phyloP scores from a whole-genome alignment of 1,284 basidiomycete genomes.

The Rugosomyces carneus region DNA sequence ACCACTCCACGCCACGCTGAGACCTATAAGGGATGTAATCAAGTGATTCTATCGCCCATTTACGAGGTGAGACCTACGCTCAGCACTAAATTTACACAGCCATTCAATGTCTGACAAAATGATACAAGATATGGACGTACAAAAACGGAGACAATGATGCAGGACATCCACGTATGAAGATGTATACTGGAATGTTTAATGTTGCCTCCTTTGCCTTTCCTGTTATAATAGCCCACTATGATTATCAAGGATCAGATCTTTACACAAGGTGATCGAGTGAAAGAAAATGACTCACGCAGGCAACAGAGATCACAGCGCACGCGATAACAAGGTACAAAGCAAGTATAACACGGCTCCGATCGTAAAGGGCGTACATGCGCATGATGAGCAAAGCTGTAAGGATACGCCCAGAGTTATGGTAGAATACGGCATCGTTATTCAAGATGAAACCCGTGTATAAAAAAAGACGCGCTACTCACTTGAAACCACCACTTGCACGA shows the following conservation, averaged over 20 bases:
- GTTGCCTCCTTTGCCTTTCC: neutral
- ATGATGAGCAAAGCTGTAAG: slow-evolving; percentile 11
- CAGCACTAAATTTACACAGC: slow-evolving; percentile 7
- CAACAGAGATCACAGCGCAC: neutral
- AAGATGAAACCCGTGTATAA: too few species aligned
- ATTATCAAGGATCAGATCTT: neutral
- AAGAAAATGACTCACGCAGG: neutral
- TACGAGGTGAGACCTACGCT: neutral
- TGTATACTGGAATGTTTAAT: neutral
- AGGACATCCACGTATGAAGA: slow-evolving; percentile 5
- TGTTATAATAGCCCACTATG: slow-evolving; percentile 20
- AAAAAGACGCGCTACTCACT: too few species aligned
- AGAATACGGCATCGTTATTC: too few species aligned
- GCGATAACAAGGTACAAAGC: slow-evolving; percentile 5
- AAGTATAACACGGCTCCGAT: slow-evolving; percentile 9
- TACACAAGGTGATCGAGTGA: too few species aligned
- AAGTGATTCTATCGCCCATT: neutral
- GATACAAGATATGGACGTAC: slow-evolving; percentile 3
- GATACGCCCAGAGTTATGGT: too few species aligned
- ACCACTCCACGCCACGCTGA: slow-evolving; percentile 30
- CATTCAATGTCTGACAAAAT: neutral
- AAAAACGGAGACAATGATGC: neutral
- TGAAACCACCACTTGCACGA: slow-evolving; percentile 17
- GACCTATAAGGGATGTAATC: slow-evolving; percentile 18
- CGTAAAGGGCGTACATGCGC: slow-evolving; percentile 14